Evolutionary conservation across 495 filamentous ascomycete species (phyloP), one percentile per base, ranked within the genome.

Genomic region (Penicillium odoratum): DNA sequence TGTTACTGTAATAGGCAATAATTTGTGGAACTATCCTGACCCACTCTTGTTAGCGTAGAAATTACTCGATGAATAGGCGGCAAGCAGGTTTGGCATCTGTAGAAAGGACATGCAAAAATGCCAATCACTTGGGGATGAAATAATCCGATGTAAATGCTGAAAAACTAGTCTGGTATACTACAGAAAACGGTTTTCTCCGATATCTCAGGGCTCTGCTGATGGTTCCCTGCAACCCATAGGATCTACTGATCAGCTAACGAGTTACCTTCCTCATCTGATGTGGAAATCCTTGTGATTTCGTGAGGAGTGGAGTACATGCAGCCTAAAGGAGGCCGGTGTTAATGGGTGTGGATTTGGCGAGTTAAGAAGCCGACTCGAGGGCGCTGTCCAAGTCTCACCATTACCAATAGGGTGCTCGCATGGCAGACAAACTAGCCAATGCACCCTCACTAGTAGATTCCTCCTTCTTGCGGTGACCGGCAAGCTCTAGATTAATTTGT

Each of bases 401-500:
- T 61, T 68, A 79, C 88, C 88, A 92, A 70, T 90, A 91, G 31
- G 86, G 82, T 51, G 88, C 80, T 62, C 86, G 82, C 70, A 92
- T 69, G n/a, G 87, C 87, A 3, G 87, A 78, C 65, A 92, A 82
- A 59, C 78, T 79, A 26, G 83, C 76, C 66, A 86, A 71, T 47
- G 81, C 75, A 40, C 79, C 72, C 60, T 84, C 78, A 15, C 74
- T 66, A 56, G 74, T 61, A 4, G 75, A 45, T 33, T 91, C 88
- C 45, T 92, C 88, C 61, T 85, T 86, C 69, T 89, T 90, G 66
- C 89, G 78, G 69, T 92, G 89, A 33, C 90, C 90, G 15, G 87
- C 80, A 64, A 92, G 75, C 81, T 97, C 93, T 56, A 97, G 74
- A 69, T 95, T 92, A 58, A 98, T 90, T 66, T 88, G 87, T 62